Base-by-base conservation (phyloP, 192 early-diverging fungal genomes). In the Geranomyces variabilis region DNA sequence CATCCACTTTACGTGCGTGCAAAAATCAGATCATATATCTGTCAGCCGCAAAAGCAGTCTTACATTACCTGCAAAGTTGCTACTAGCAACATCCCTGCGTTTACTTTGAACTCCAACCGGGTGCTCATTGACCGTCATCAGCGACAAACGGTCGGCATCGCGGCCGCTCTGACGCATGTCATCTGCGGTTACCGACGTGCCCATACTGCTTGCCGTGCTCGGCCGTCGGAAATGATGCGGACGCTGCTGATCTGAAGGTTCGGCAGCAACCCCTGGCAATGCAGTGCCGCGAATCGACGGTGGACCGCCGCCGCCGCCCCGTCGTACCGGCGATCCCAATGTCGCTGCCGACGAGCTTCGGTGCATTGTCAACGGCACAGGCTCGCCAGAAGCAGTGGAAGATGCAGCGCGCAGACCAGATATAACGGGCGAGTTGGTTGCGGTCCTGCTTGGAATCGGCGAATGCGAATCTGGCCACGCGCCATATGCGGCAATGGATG, bases 271-370 rank as follows among this genome's bases (percentile, higher is more conserved):
- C 36, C 3, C 36, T 7, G 10, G 36, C 36, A 10, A 10, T 10
- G 36, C 3, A 41, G 36, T 10, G 3, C 36, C 36, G 10, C 36
- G 36, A 41, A 41, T 41, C 5, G 36, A 10, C 36, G 36, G 36
- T 10, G 36, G 36, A 10, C 36, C 36, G 36, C n/a, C n/a, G n/a
- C n/a, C n/a, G 36, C 36, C 36, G 36, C 36, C 10, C n/a, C 36
- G 36, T 10, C 58, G 58, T 3, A 33, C 29, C 5, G 63, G 46
- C 15, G 69, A 62, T 30, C n/a, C 34, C 41, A 70, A 55, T 26
- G 55, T 31, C 59, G 45, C 41, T 9, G 69, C 44, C 43, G 69
- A 70, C 13, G 69, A 59, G 58, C 69, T 70, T 17, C 69, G 69
- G 13, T 57, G 69, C 69, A 70, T 70, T 5, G 2, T 30, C 2